These are phyloP conservation scores for Cercospora brassicicola DNA, from an alignment of 2,329 filamentous ascomycete genomes.

Conservation along the genomic window DNA sequence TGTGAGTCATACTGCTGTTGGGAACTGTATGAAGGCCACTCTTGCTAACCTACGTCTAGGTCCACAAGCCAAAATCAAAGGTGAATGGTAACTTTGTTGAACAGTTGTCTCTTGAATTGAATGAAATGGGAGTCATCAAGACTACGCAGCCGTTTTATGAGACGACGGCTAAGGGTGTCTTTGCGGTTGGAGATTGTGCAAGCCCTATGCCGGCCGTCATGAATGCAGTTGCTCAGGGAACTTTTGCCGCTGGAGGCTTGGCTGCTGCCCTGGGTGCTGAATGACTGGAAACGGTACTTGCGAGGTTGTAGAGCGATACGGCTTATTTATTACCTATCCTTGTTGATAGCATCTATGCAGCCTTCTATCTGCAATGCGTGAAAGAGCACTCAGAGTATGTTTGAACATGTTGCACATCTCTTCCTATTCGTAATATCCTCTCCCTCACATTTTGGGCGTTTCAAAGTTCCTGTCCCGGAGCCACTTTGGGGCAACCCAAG, in stretches of 20 bases:
- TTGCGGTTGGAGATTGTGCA: background rate
- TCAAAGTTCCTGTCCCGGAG: background rate
- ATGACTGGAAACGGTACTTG: background rate
- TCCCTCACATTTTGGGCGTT: background rate
- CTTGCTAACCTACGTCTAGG: background rate
- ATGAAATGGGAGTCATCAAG: background rate
- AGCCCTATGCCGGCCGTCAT: background rate
- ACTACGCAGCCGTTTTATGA: background rate
- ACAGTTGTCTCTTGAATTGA: background rate
- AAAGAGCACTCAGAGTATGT: background rate
- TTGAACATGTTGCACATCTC: background rate
- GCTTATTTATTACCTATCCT: background rate
- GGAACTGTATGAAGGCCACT: background rate
- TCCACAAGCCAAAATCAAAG: background rate
- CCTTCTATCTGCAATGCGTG: background rate
- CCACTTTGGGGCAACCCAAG: background rate
- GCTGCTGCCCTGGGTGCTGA: background rate
- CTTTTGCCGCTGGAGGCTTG: background rate
- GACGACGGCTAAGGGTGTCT: background rate
- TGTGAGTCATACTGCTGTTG: background rate
- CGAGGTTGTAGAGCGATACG: background rate
- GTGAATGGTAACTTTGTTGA: background rate
- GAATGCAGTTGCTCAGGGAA: background rate
- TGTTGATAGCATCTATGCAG: background rate
- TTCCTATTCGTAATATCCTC: background rate